phyloP scores from a whole-genome alignment of 2,329 filamentous ascomycete genomes.

The Pseudopithomyces chartarum region DNA sequence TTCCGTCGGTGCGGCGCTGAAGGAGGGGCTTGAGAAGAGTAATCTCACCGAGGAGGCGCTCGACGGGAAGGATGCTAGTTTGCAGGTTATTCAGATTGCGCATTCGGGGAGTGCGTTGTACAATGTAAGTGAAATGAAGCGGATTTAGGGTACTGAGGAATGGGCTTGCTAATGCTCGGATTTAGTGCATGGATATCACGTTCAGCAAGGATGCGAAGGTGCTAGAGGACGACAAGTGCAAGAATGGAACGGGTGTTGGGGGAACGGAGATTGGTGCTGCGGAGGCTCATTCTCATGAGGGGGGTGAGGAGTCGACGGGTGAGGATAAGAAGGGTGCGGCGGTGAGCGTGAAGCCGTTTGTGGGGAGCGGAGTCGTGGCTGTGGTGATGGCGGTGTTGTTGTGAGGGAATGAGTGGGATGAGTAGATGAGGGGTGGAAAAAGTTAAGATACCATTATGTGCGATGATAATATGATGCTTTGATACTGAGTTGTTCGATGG shows the following conservation, averaged over 20 bases:
- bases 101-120: slow-evolving; percentile 50
- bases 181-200: slow-evolving; percentile 52
- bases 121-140: slow-evolving; percentile 47
- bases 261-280: slow-evolving; percentile 28
- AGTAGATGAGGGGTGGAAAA: no score
- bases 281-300: neutral
- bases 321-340: slow-evolving; percentile 18
- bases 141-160: neutral
- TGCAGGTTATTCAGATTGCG: slow-evolving; percentile 53
- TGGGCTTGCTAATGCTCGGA: slow-evolving; percentile 10
- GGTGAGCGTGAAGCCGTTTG: slow-evolving; percentile 16
- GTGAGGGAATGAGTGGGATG: neutral
- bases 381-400: slow-evolving; percentile 22
- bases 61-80: slow-evolving; percentile 48
- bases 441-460: no score
- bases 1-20: slow-evolving; percentile 24
- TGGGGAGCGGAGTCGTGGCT: slow-evolving; percentile 25
- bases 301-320: neutral
- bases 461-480: no score
- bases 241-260: slow-evolving; percentile 46
- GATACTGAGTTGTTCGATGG: no score
- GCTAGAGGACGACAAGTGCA: slow-evolving; percentile 44
- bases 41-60: slow-evolving; percentile 18
- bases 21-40: slow-evolving; percentile 20
- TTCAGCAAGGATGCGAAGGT: slow-evolving; percentile 47